Evolutionary conservation across 805 yeast species (phyloP), one percentile per base, ranked within the genome.

Genomic region (Cyberlindnera lachancei): DNA sequence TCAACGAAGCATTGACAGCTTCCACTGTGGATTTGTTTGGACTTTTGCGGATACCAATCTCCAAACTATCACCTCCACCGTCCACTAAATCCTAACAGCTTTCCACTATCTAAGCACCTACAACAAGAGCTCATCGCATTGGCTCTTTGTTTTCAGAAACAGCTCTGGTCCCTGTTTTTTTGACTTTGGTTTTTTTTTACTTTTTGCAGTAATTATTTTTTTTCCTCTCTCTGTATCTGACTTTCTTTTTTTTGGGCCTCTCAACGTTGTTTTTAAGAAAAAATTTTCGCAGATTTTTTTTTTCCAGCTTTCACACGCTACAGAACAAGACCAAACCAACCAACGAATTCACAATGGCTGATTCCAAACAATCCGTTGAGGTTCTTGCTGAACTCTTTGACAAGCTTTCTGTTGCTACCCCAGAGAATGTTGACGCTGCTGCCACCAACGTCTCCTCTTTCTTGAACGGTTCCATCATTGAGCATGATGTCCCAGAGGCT

Each of bases 401-500:
- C 68, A 86, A 86, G 73, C 76, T 92, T 59, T 66, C 90, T 59
- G 85, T 92, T 62, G 95, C 97, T 55, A 59, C 82, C 51, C 64
- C 79, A 38, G 96, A 86, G 55, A 79, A 77, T 60, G 78, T 88
- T 63, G 78, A 75, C 42, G 78, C 74, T 59, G 88, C 94, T 61
- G 92, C 96, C 58, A 63, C 81, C 55, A 85, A 84, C 61, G 84
- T 92, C 55, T 76, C 97, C 47, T 74, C 92, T 43, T 88, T 92
- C 74, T 75, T 92, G 66, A 90, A 90, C 69, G 94, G 96, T 51
- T 84, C 90, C 59, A 87, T 88, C 68, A 88, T 90, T 63, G 98
- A 92, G 73, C 97, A 92, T 67, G 97, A 90, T 68, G 92, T 87
- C 49, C 97, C 99, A 56, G 79, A 68, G 56, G 78, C 75, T 55